Evolutionary conservation across 768 basidiomycete species (phyloP).

Genomic region (Boletellus emodensis): DNA sequence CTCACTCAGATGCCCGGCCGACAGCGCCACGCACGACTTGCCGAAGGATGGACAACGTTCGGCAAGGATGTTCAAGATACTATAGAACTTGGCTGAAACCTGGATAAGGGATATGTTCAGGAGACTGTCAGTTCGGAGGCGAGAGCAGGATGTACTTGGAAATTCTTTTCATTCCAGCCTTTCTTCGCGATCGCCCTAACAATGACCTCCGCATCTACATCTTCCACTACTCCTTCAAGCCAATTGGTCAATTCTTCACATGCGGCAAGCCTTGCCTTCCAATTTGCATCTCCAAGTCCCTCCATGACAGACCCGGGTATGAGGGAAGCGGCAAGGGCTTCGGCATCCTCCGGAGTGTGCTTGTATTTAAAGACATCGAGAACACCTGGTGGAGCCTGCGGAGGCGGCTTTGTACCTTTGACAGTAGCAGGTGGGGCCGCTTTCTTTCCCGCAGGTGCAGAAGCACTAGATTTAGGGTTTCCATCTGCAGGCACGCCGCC

Average conservation of each 20-base stretch:
- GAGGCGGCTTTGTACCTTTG: slow-evolving; percentile 45
- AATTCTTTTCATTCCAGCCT: slow-evolving; percentile 99
- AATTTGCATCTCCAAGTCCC: slow-evolving; percentile 81
- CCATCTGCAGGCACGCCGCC: slow-evolving; percentile 21
- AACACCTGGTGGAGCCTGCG: slow-evolving; percentile 46
- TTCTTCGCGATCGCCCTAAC: slow-evolving; percentile 86
- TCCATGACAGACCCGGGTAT: slow-evolving; percentile 69
- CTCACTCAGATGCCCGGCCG: slow-evolving; percentile 78
- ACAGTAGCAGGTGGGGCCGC: slow-evolving; percentile 36
- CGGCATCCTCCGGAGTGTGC: slow-evolving; percentile 90
- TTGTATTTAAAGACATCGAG: slow-evolving; percentile 89
- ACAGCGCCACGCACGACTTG: slow-evolving; percentile 77
- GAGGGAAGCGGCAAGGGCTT: slow-evolving; percentile 64
- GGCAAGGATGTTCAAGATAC: slow-evolving; percentile 67
- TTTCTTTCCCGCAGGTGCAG: slow-evolving; percentile 43
- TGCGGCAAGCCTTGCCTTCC: slow-evolving; percentile 88
- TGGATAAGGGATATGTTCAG: slow-evolving; percentile 30
- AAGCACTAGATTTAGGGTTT: slow-evolving; percentile 18
- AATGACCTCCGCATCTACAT: slow-evolving; percentile 82
- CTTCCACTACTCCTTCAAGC: slow-evolving; percentile 64
- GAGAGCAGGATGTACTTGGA: slow-evolving; percentile 58
- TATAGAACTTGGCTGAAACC: slow-evolving; percentile 91
- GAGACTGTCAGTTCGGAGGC: not conserved
- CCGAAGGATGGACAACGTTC: slow-evolving; percentile 81
- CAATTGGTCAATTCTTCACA: slow-evolving; percentile 83